Percentiles rank a stretch among this genome's conserved stretches.
Evolutionary conservation across 345 rosid species (phyloP).

Genomic region (Cardiospermum halicacabum): DNA sequence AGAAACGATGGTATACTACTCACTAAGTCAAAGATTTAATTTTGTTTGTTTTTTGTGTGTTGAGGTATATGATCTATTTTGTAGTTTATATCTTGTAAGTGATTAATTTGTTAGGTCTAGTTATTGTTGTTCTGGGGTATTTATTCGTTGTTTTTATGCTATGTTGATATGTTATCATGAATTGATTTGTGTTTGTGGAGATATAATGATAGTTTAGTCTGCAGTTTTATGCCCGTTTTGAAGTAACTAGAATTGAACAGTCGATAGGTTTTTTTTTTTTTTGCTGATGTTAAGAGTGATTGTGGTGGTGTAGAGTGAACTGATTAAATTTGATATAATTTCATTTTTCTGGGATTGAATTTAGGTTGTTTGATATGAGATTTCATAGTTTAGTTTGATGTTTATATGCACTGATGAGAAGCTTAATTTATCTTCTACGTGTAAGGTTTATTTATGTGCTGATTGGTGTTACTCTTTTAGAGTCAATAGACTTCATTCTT

Average conservation of each 20-base stretch:
- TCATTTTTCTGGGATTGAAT: no score
- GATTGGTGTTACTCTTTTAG: neutral
- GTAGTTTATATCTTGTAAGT: neutral
- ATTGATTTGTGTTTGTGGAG: neutral
- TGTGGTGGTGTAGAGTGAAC: neutral
- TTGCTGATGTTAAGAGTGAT: neutral
- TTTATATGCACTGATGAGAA: neutral
- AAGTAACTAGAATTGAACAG: no score
- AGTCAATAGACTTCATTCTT: neutral
- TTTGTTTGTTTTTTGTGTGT: neutral
- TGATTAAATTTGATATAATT: neutral
- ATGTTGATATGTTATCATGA: neutral
- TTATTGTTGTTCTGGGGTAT: neutral
- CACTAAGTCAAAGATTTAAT: neutral
- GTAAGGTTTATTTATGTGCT: no score
- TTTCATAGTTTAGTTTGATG: neutral
- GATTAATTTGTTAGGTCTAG: no score
- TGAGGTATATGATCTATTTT: neutral
- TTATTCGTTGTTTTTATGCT: neutral
- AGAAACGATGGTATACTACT: conserved; percentile 64
- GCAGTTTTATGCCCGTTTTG: neutral
- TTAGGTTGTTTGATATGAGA: neutral
- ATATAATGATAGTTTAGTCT: neutral
- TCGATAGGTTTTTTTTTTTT: no score
- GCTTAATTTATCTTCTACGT: no score